phyloP scores from a whole-genome alignment of 2,329 filamentous ascomycete genomes.

The Aureobasidium sp. region DNA sequence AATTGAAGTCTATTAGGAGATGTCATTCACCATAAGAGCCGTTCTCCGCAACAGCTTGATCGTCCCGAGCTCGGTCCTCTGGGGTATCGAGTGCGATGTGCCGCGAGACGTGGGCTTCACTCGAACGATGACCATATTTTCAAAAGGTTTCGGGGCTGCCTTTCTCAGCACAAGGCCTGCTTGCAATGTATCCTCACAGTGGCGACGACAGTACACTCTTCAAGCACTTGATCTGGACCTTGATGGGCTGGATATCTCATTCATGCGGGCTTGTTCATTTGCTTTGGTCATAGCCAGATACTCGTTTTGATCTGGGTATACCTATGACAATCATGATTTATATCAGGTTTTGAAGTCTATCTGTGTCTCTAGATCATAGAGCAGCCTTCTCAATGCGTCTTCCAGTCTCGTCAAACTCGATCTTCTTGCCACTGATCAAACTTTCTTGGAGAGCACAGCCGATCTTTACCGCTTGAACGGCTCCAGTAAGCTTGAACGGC shows the following conservation, averaged over 20 bases:
- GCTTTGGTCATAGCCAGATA: no score
- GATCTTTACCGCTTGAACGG: slow-evolving; percentile 55
- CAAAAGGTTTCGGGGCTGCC: neutral
- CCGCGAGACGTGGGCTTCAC: neutral
- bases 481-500: slow-evolving; percentile 51
- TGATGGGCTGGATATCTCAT: no score
- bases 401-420: slow-evolving; percentile 51
- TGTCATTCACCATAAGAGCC: neutral
- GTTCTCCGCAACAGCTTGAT: neutral
- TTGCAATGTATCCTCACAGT: neutral
- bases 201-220: no score
- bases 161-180: neutral
- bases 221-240: no score
- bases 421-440: slow-evolving; percentile 39
- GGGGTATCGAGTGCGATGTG: neutral
- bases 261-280: no score
- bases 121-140: neutral
- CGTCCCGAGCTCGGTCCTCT: neutral
- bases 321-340: neutral
- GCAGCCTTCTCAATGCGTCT: slow-evolving; percentile 34
- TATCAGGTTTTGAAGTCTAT: neutral
- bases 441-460: slow-evolving; percentile 45
- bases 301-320: no score
- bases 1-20: neutral
- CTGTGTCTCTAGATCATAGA: neutral